A percentile compares a stretch with the other conserved stretches of the same genome.
These are phyloP conservation scores for Candida lessepsii DNA, from an alignment of 805 yeast genomes.

Conservation along the genomic window DNA sequence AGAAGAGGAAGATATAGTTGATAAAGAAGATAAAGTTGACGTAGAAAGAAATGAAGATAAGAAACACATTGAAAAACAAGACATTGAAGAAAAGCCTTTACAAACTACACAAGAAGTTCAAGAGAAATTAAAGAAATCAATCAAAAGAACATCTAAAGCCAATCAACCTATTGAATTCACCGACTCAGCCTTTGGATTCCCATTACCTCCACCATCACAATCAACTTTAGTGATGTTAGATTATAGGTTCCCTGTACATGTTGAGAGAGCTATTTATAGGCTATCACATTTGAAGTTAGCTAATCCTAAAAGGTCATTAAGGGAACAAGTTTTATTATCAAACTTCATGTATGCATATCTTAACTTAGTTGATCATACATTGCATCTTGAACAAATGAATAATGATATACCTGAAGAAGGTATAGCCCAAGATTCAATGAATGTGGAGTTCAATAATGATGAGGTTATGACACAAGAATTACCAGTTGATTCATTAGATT, in stretches of 20 bases:
- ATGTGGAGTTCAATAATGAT: slow-evolving; percentile 5
- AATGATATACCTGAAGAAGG: slow-evolving; percentile 11
- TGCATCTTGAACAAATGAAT: slow-evolving; percentile 59
- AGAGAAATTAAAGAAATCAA: slow-evolving; percentile 42
- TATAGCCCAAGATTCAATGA: background rate
- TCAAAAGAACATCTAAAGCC: slow-evolving; percentile 40
- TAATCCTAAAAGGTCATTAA: slow-evolving; percentile 84
- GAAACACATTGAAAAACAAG: slow-evolving; percentile 9
- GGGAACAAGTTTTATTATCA: slow-evolving; percentile 89
- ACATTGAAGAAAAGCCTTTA: slow-evolving; percentile 23
- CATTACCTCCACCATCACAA: slow-evolving; percentile 74
- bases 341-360: slow-evolving; percentile 97
- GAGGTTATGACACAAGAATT: slow-evolving; percentile 10
- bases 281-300: slow-evolving; percentile 91
- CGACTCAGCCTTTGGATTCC: slow-evolving; percentile 86
- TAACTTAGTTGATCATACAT: slow-evolving; percentile 89
- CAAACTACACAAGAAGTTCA: slow-evolving; percentile 41
- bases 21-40: slow-evolving; percentile 15
- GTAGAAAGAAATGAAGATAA: no score
- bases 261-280: slow-evolving; percentile 92
- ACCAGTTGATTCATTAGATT: slow-evolving; percentile 8
- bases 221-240: slow-evolving; percentile 80
- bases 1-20: slow-evolving; percentile 11
- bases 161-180: slow-evolving; percentile 50
- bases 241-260: slow-evolving; percentile 88